phyloP scores from a whole-genome alignment of 2,329 filamentous ascomycete species.

The Penicillium sp. region DNA sequence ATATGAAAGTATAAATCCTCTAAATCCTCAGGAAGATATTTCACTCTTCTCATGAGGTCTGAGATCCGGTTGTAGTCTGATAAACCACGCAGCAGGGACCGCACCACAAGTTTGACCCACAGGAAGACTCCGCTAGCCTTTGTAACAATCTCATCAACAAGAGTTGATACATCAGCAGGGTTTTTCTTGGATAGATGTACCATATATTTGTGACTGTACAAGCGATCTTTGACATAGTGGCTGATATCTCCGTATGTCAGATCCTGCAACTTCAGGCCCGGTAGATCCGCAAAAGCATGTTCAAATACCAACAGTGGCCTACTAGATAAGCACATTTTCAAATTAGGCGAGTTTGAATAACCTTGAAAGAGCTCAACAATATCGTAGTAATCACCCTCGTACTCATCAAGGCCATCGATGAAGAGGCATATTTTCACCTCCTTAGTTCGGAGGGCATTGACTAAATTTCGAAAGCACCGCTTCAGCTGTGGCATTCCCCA shows the following conservation, averaged over 20 bases:
- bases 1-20: no score
- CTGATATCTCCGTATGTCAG: slow-evolving; percentile 1
- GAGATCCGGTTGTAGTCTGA: no score
- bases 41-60: no score
- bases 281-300: slow-evolving; percentile 6
- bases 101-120: slow-evolving; percentile 23
- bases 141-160: slow-evolving; percentile 1
- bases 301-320: slow-evolving; percentile 12
- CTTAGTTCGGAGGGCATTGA: no score
- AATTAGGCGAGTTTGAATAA: slow-evolving; percentile 3
- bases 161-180: slow-evolving; percentile 7
- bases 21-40: no score
- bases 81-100: no score
- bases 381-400: slow-evolving; percentile 15
- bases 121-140: slow-evolving; percentile 23
- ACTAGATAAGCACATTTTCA: slow-evolving; percentile 15
- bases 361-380: slow-evolving; percentile 8
- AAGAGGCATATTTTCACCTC: slow-evolving; percentile 13
- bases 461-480: no score
- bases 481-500: no score
- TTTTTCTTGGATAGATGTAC: not conserved
- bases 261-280: slow-evolving; percentile 3
- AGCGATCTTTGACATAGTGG: not conserved
- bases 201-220: no score
- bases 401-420: slow-evolving; percentile 22